A percentile compares a stretch with the other conserved stretches of the same genome.
These are phyloP conservation scores for Skeletonema tropicum DNA, from an alignment of 108 stramenopile species.

Conservation along the genomic window DNA sequence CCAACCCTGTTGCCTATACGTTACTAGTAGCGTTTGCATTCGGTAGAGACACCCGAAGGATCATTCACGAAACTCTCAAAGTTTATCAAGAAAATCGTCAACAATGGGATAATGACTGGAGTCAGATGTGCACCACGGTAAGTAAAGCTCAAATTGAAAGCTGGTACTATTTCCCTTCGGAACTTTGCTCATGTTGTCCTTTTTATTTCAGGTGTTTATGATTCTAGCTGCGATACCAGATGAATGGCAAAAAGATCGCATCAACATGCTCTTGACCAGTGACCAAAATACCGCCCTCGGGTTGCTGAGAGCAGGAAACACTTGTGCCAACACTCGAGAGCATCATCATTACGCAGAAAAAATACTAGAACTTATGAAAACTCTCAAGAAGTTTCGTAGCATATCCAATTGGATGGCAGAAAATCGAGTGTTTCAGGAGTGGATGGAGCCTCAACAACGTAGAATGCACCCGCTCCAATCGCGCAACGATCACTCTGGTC, in stretches of 20 bases:
- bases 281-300: constrained; percentile 37
- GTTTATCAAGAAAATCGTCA: constrained; percentile 40
- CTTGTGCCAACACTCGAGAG: constrained; percentile 43
- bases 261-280: constrained; percentile 61
- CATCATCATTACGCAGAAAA: constrained; percentile 50
- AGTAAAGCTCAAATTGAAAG: neutral
- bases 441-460: constrained; percentile 67
- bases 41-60: constrained; percentile 32
- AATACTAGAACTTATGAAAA: constrained; percentile 64
- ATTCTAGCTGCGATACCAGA: constrained; percentile 68
- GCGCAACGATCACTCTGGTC: constrained; percentile 41
- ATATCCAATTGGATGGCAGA: constrained; percentile 74
- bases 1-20: constrained; percentile 61
- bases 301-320: constrained; percentile 34
- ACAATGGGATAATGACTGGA: constrained; percentile 60
- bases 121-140: constrained; percentile 44
- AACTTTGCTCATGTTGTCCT: neutral
- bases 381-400: constrained; percentile 50
- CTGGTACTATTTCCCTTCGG: neutral
- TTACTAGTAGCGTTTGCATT: constrained; percentile 60
- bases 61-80: constrained; percentile 56
- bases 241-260: constrained; percentile 63
- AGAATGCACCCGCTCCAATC: constrained; percentile 39
- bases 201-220: constrained; percentile 37
- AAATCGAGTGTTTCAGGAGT: constrained; percentile 61